Conservation (phyloP, 805 yeast genomes). For the Wickerhamiella brachini region DNA sequence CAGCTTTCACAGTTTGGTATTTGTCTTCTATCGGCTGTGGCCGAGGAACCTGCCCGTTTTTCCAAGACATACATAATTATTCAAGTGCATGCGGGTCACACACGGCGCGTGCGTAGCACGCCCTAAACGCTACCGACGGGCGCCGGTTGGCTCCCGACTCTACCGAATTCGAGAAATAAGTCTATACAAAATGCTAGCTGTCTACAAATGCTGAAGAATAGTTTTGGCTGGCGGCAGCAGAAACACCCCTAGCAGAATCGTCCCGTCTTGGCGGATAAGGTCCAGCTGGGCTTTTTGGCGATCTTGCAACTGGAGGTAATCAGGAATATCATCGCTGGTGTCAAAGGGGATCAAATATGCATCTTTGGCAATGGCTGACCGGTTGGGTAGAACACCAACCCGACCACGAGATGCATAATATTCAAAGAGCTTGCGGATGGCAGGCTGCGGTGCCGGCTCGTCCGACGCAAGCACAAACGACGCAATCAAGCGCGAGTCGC, state of each 20-base stretch:
- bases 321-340: constrained; percentile 2
- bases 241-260: neutral
- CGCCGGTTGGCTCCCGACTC: no score
- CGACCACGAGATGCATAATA: constrained; percentile 35
- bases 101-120: no score
- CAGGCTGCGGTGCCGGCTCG: constrained; percentile 16
- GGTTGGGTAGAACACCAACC: constrained; percentile 46
- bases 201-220: neutral
- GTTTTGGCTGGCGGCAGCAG: neutral
- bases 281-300: neutral
- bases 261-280: neutral
- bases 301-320: neutral
- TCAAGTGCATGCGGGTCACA: no score
- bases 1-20: no score
- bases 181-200: no score
- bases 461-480: constrained; percentile 31
- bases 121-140: no score
- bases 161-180: no score
- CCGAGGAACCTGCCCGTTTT: no score
- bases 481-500: constrained; percentile 37
- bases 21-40: no score
- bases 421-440: constrained; percentile 25
- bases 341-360: constrained; percentile 40
- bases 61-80: no score
- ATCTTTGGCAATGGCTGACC: constrained; percentile 43